Evolutionary conservation across 306 rosid genomes (phyloP).

Genomic region (Citrullus colocynthis): DNA sequence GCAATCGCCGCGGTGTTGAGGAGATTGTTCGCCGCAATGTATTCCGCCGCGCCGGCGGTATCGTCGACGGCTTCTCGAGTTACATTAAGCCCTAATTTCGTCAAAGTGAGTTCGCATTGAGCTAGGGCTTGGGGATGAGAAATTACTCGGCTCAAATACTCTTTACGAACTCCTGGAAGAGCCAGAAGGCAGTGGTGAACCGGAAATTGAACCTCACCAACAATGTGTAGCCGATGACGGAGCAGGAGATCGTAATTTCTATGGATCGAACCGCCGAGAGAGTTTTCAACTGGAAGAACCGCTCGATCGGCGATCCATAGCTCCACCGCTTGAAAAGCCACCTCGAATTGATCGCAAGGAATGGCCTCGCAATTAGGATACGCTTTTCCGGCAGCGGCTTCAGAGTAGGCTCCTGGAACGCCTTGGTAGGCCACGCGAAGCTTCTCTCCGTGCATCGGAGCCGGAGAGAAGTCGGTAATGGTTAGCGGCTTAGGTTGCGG

Average conservation of each 20-base stretch:
- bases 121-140: constrained; percentile 92
- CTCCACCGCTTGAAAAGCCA: constrained; percentile 91
- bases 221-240: constrained; percentile 96
- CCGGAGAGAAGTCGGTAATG: constrained; percentile 78
- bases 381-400: constrained; percentile 92
- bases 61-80: constrained; percentile 91
- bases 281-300: constrained; percentile 73
- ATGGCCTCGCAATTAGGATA: constrained; percentile 93
- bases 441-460: constrained; percentile 90
- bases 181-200: constrained; percentile 96
- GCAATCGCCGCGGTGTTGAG: constrained; percentile 90
- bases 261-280: constrained; percentile 95
- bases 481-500: constrained; percentile 47
- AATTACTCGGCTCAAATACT: constrained; percentile 63
- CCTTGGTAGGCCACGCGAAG: constrained; percentile 94
- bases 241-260: constrained; percentile 91
- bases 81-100: constrained; percentile 76
- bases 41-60: constrained; percentile 90
- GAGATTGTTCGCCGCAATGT: constrained; percentile 44
- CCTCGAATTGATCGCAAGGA: constrained; percentile 96
- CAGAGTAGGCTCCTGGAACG: constrained; percentile 94
- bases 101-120: constrained; percentile 72
- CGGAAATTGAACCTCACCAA: constrained; percentile 83
- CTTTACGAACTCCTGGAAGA: constrained; percentile 66
- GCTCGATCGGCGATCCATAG: constrained; percentile 98